phyloP scores from a whole-genome alignment of 2,329 filamentous ascomycete species.

The Allantophomopsis cytisporea region DNA sequence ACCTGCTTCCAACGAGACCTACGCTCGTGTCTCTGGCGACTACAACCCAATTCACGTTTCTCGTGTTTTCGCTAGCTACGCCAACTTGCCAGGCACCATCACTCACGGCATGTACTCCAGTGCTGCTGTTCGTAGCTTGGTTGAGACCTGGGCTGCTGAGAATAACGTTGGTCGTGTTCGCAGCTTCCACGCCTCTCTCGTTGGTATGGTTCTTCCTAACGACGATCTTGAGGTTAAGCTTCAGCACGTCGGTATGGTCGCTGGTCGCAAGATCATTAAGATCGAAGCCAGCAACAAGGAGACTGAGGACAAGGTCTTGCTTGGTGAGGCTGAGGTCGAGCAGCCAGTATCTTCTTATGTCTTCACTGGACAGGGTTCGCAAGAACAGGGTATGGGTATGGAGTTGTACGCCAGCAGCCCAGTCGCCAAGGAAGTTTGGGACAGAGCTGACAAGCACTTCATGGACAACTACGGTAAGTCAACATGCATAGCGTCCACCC shows the following conservation, averaged over 20 bases:
- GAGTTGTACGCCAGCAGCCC: conserved; percentile 88
- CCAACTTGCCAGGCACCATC: conserved; percentile 90
- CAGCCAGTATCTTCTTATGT: conserved; percentile 95
- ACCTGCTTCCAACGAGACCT: conserved; percentile 93
- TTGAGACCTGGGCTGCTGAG: conserved; percentile 98
- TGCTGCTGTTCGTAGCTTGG: conserved; percentile 85
- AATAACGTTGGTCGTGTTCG: conserved; percentile 96
- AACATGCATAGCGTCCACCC: not conserved
- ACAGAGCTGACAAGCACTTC: conserved; percentile 93
- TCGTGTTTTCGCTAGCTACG: conserved; percentile 89
- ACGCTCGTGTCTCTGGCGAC: conserved; percentile 92
- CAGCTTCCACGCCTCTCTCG: conserved; percentile 90
- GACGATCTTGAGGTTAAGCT: conserved; percentile 91
- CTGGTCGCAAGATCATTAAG: conserved; percentile 98
- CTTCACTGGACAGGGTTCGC: conserved; percentile 95
- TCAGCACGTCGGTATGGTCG: conserved; percentile 94
- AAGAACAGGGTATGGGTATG: conserved; percentile 99
- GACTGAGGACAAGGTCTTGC: conserved; percentile 88
- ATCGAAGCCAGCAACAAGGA: conserved; percentile 93
- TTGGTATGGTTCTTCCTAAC: conserved; percentile 98
- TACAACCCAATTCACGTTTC: conserved; percentile 99
- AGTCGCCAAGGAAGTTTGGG: conserved; percentile 96
- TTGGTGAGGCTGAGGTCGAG: conserved; percentile 94
- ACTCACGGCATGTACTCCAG: conserved; percentile 99
- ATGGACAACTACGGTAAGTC: conserved; percentile 90